Evolutionary conservation across 805 yeast genomes (phyloP).

Genomic region (Naumovozyma dairenensis): DNA sequence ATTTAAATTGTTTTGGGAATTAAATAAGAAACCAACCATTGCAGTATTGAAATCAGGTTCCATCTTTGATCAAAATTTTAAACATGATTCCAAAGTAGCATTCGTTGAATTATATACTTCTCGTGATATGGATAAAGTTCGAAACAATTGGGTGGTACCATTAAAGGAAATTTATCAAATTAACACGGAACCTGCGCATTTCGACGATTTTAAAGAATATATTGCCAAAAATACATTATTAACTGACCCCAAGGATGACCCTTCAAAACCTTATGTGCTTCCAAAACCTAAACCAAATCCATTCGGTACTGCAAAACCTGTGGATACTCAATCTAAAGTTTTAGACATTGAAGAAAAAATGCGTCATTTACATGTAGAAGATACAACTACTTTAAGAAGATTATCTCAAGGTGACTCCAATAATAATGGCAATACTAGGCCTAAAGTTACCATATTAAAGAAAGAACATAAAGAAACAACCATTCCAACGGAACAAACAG

Average conservation of each 20-base stretch:
- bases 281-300: conserved; percentile 47
- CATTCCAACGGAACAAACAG: conserved; percentile 3
- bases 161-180: conserved; percentile 31
- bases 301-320: conserved; percentile 80
- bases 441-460: conserved; percentile 14
- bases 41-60: conserved; percentile 44
- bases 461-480: conserved; percentile 7
- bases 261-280: conserved; percentile 16
- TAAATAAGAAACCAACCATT: conserved; percentile 53
- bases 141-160: conserved; percentile 24
- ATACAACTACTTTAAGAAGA: conserved; percentile 30
- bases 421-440: no score
- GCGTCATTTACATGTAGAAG: conserved; percentile 35
- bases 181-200: conserved; percentile 29
- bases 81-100: conserved; percentile 38
- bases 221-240: conserved; percentile 18
- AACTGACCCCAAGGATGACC: conserved; percentile 21
- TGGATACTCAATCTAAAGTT: conserved; percentile 59
- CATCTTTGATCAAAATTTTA: conserved; percentile 48
- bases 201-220: conserved; percentile 32
- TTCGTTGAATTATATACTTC: conserved; percentile 41
- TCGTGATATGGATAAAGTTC: conserved; percentile 29
- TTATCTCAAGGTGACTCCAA: conserved; percentile 14
- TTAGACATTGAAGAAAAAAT: conserved; percentile 50
- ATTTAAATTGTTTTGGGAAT: conserved; percentile 52